Conservation (phyloP, 1,284 basidiomycete species). For the Ustanciosporium gigantosporum region DNA sequence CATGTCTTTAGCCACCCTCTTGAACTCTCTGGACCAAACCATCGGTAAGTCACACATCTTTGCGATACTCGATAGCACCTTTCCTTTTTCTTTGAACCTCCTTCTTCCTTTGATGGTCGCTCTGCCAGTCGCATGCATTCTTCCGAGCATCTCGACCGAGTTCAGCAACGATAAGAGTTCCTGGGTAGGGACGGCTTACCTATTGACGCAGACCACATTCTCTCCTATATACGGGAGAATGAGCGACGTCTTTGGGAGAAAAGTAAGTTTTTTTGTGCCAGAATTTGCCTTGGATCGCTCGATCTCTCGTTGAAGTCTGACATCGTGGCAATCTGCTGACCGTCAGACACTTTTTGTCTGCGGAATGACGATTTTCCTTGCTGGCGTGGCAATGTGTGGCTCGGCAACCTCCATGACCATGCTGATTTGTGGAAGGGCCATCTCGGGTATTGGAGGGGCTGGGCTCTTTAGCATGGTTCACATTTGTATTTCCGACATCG, state of each 20-base stretch:
- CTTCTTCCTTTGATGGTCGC: too few relatives aligned
- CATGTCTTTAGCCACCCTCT: slow-evolving; percentile 7
- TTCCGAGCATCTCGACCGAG: slow-evolving; percentile 7
- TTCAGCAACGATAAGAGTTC: slow-evolving; percentile 4
- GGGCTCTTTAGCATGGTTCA: slow-evolving; percentile 12
- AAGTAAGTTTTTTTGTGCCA: too few relatives aligned
- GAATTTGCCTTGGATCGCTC: too few relatives aligned
- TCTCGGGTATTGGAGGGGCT: slow-evolving; percentile 13
- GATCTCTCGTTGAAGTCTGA: too few relatives aligned
- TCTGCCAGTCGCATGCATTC: slow-evolving; percentile 13
- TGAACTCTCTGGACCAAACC: slow-evolving; percentile 13
- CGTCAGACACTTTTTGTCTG: slow-evolving; percentile 4
- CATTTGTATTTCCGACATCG: slow-evolving; percentile 18
- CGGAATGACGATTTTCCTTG: background rate
- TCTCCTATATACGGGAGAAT: slow-evolving; percentile 7
- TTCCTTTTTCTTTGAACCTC: background rate
- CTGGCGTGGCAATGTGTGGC: slow-evolving; percentile 3
- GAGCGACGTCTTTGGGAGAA: slow-evolving; percentile 14
- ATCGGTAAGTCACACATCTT: slow-evolving; percentile 1
- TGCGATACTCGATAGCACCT: background rate
- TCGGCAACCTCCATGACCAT: slow-evolving; percentile 3
- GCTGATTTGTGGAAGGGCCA: slow-evolving; percentile 8
- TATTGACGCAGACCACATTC: slow-evolving; percentile 3
- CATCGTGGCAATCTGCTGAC: too few relatives aligned
- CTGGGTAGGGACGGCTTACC: slow-evolving; percentile 15